These are phyloP conservation scores for Fonsecaea multimorphosa DNA, from an alignment of 2,329 filamentous ascomycete genomes.

Conservation along the genomic window DNA sequence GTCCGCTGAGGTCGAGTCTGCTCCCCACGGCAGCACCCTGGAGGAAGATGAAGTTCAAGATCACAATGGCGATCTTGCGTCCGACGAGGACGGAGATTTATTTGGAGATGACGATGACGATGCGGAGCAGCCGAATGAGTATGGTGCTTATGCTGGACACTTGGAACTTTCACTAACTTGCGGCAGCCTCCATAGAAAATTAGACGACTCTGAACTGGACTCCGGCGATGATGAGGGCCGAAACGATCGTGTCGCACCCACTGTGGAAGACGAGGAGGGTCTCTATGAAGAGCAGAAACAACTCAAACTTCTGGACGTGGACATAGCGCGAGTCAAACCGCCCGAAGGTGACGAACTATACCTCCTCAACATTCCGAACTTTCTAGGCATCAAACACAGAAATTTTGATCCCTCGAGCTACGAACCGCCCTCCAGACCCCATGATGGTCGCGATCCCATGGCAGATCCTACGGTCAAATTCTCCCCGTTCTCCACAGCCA, in stretches of 20 bases:
- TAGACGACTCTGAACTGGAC: conserved; percentile 68
- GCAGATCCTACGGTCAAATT: conserved; percentile 54
- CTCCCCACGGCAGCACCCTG: conserved; percentile 5
- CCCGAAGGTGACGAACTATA: conserved; percentile 67
- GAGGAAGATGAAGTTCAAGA: conserved; percentile 23
- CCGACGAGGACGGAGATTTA: conserved; percentile 46
- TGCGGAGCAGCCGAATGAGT: conserved; percentile 26
- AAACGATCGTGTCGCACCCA: conserved; percentile 57
- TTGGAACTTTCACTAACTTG: conserved; percentile 12
- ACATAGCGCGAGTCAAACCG: conserved; percentile 61
- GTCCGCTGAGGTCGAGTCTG: conserved; percentile 36
- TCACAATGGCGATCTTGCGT: conserved; percentile 46
- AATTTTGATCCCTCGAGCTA: conserved; percentile 67
- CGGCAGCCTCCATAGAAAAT: conserved; percentile 48
- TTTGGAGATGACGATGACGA: conserved; percentile 57
- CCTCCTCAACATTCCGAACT: conserved; percentile 67
- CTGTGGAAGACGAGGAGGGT: conserved; percentile 52
- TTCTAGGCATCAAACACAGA: conserved; percentile 66
- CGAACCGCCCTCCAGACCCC: conserved; percentile 61
- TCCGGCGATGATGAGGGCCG: conserved; percentile 67
- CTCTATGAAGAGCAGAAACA: conserved; percentile 52
- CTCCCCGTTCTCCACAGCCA: conserved; percentile 67
- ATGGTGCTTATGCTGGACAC: conserved; percentile 1
- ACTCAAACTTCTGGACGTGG: conserved; percentile 46
- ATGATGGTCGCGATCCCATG: conserved; percentile 52